Base-by-base conservation (phyloP, 805 yeast species). In the Hanseniaspora jakobsenii region DNA sequence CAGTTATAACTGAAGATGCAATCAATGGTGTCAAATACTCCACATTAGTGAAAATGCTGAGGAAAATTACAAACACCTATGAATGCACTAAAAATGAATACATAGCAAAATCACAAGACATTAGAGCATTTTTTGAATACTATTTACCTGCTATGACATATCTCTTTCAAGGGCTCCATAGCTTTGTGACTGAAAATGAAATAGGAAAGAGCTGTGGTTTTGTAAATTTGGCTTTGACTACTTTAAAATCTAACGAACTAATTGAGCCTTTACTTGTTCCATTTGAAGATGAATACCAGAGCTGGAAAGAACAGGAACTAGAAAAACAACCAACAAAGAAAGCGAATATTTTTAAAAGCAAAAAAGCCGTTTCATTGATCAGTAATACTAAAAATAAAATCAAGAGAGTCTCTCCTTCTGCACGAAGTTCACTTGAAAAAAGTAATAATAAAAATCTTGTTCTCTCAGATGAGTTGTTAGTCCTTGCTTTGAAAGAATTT, bases 121-220 rank as follows among this genome's bases (percentile, higher is more conserved):
- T 32, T 8, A 32, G 18, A n/a, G 21, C 18, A 3, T 36, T 36
- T 17, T 27, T 26, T 6, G 17, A 36, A 13, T 22, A 38, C 12
- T 38, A 38, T 21, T 12, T 38, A 5, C 17, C 29, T n/a, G 42
- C 32, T 3, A 14, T 38, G 35, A 16, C 30, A 13, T 28, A 29
- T 14, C 10, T 38, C 14, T 38, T 38, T 21, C 29, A 24, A 19
- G 30, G 24, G 21, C 14, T 38, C 13, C 42, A 38, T n/a, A 19
- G 13, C 10, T 38, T 38, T 30, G 30, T 19, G 13, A 22, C 30
- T n/a, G 42, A 38, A 9, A 38, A 38, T 22, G 30, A 38, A 21
- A 22, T 38, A 12, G 42, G 42, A 5, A 10, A 9, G 13, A 29
- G 35, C 19, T 28, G 34, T 19, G 29, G 42, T 8, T 30, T 13